Percentiles rank a stretch among this genome's conserved stretches.
phyloP scores from a whole-genome alignment of 106 monocot species.

The Acorus gramineus region DNA sequence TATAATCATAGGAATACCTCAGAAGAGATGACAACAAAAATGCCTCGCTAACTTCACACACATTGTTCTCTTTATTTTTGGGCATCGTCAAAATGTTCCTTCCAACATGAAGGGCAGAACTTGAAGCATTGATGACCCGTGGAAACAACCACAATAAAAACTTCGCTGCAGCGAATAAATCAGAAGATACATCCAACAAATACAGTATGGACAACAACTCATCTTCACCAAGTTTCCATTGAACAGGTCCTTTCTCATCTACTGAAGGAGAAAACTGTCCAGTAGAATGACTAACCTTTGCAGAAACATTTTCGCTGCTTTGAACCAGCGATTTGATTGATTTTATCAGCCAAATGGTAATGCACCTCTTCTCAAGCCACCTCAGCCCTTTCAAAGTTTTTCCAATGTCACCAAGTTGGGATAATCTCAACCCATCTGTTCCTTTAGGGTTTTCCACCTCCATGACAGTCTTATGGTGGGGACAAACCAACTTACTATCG shows the following conservation, averaged over 20 bases:
- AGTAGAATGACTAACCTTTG: constrained; percentile 30
- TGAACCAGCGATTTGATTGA: constrained; percentile 53
- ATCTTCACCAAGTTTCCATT: constrained; percentile 82
- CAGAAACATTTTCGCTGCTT: constrained; percentile 44
- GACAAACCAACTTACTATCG: constrained; percentile 64
- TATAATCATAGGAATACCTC: constrained; percentile 32
- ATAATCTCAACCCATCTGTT: constrained; percentile 20
- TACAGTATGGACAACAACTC: constrained; percentile 65
- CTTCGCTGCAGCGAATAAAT: constrained; percentile 57
- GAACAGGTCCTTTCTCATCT: constrained; percentile 38
- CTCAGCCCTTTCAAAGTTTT: constrained; percentile 58
- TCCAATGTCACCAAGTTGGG: constrained; percentile 47
- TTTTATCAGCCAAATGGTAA: constrained; percentile 71
- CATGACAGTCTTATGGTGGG: constrained; percentile 48
- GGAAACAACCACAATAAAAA: constrained; percentile 76
- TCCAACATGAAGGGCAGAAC: constrained; percentile 32
- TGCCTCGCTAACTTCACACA: constrained; percentile 54
- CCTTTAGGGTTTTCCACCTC: constrained; percentile 43
- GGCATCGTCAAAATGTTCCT: constrained; percentile 36
- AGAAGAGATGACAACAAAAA: constrained; percentile 73
- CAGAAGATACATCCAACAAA: constrained; percentile 71
- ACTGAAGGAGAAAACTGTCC: constrained; percentile 32
- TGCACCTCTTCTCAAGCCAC: constrained; percentile 67
- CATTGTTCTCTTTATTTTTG: constrained; percentile 52
- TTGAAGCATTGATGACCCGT: constrained; percentile 31